Evolutionary conservation across 805 yeast species (phyloP), one percentile per base, ranked within the genome.

Genomic region (Metschnikowia similis): DNA sequence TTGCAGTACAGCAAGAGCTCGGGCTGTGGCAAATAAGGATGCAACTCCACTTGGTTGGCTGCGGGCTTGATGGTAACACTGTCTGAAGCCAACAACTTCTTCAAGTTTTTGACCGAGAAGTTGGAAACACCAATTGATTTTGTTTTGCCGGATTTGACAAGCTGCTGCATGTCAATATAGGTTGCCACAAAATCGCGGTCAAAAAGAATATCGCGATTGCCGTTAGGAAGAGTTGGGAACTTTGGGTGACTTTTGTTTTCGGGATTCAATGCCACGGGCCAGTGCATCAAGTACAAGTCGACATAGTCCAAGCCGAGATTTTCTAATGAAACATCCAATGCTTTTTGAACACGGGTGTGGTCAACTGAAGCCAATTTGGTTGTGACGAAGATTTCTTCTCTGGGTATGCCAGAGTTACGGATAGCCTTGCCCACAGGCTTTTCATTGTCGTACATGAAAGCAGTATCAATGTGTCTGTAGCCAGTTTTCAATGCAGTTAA

Each of bases 101-200:
- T 69, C 53, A 85, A 62, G 56, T 80, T 76, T 48, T 71, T 75
- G 28, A 77, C 67, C 16, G 87, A 76, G 64, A 83, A 81, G 70
- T 88, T 88, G 35, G 91, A 84, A 38, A 88, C 87, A 57, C 96
- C 96, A 64, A 88, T 78, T 26, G 90, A 80, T 57, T 74, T 80
- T 28, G 80, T 74, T 63, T 80, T 74, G 28, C 82, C 85, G 29
- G 69, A 68, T 49, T 54, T 51, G 43, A 80, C 73, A 45, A 85
- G 67, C 57, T 78, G 70, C 69, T 87, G 89, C 80, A 88, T 66
- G 34, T 66, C 69, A 58, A 77, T 81, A 82, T 82, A 87, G 17
- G 88, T 82, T 59, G 83, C 75, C 54, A 79, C 57, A 60, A 74
- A 81, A 51, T 65, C 60, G 66, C 72, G 63, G 46, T 64, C 71